Conservation (phyloP, 2,329 filamentous ascomycete genomes). For the Hirsutella minnesotensis region DNA sequence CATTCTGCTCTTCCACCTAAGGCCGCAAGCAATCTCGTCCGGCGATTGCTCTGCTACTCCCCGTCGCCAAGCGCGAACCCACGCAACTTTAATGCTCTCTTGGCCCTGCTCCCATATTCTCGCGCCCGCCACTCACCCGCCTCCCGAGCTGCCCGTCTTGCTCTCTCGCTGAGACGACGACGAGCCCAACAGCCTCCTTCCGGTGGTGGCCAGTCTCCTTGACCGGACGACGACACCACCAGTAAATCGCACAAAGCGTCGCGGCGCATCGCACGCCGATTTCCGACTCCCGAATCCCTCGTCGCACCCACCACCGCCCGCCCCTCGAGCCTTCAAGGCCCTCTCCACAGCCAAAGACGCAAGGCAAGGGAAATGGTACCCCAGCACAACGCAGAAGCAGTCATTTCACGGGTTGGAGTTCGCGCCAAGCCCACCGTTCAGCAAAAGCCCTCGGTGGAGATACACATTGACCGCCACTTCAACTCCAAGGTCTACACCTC, state of each 20-base stretch:
- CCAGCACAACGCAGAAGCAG: background rate
- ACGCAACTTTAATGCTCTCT: too few species aligned
- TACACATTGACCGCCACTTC: constrained; percentile 42
- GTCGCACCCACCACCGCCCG: background rate
- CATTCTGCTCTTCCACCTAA: too few species aligned
- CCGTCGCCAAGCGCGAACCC: too few species aligned
- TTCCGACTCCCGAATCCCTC: background rate
- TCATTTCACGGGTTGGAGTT: background rate
- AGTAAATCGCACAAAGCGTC: background rate
- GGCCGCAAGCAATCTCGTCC: too few species aligned
- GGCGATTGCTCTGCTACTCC: too few species aligned
- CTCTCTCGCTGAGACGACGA: background rate
- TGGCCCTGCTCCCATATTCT: too few species aligned
- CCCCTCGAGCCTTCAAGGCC: background rate
- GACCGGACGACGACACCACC: background rate
- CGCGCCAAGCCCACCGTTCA: constrained; percentile 2
- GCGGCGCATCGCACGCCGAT: background rate
- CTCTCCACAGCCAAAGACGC: background rate
- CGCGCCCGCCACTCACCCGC: background rate
- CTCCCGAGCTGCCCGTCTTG: background rate
- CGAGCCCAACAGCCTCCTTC: background rate
- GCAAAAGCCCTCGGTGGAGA: constrained; percentile 27
- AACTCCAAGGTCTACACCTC: constrained; percentile 44
- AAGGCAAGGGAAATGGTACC: background rate
- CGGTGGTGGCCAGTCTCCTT: background rate